phyloP scores from a whole-genome alignment of 2,329 filamentous ascomycete species.

The Diaporthe amygdali region DNA sequence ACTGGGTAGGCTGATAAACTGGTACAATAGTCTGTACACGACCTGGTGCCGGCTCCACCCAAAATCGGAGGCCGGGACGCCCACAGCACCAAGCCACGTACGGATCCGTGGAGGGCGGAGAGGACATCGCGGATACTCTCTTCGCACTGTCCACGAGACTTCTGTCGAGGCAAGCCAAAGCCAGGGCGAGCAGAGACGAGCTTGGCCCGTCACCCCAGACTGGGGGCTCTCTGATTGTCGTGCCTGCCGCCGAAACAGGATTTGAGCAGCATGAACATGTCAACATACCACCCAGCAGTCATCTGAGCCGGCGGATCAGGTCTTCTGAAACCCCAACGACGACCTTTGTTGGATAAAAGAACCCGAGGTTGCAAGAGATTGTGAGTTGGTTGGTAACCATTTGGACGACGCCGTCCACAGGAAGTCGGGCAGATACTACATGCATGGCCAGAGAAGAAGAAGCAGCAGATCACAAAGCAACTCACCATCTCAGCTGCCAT shows the following conservation, averaged over 20 bases:
- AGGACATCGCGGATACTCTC: background rate
- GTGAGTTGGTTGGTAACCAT: background rate
- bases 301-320: slow-evolving; percentile 7
- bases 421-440: background rate
- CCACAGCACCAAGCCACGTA: slow-evolving; percentile 19
- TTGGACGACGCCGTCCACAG: background rate
- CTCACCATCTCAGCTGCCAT: background rate
- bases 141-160: slow-evolving; percentile 21
- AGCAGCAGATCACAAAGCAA: background rate
- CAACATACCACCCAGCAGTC: slow-evolving; percentile 4
- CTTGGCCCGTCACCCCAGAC: background rate
- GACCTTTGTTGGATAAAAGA: background rate
- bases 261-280: slow-evolving; percentile 13
- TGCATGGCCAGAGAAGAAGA: background rate
- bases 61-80: slow-evolving; percentile 20
- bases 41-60: slow-evolving; percentile 10
- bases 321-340: slow-evolving; percentile 8
- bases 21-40: background rate
- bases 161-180: background rate
- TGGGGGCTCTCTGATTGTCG: background rate
- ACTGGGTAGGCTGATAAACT: too few relatives aligned
- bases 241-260: slow-evolving; percentile 18
- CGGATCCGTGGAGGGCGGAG: slow-evolving; percentile 9
- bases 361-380: slow-evolving; percentile 4
- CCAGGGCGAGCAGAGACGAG: background rate